These are phyloP conservation scores for Coix lacrymajobi DNA, from an alignment of 176 grass and related monocot genomes.

Conservation along the genomic window DNA sequence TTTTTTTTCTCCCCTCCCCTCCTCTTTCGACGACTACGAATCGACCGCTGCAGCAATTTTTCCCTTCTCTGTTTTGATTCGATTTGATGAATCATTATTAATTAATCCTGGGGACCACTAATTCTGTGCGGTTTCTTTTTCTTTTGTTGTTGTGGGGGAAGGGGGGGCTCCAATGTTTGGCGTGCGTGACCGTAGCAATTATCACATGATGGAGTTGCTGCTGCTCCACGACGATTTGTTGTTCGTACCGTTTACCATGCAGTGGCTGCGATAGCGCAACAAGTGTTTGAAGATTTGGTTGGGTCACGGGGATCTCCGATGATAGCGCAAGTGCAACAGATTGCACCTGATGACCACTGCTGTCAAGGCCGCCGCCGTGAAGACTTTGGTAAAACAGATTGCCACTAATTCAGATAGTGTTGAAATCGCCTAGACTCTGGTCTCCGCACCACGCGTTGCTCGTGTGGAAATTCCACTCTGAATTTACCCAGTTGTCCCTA, in stretches of 20 bases:
- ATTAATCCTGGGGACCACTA: no score
- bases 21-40: neutral
- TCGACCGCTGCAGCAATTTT: neutral
- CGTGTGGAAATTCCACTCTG: neutral
- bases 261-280: no score
- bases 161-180: no score
- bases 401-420: no score
- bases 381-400: no score
- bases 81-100: no score
- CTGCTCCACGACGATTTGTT: neutral
- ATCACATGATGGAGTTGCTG: neutral
- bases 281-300: neutral
- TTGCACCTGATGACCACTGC: neutral
- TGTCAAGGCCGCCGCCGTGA: no score
- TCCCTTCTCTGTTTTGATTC: neutral
- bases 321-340: neutral
- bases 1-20: no score
- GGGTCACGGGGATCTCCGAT: neutral
- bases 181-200: neutral
- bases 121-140: no score
- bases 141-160: no score
- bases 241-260: no score
- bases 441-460: neutral
- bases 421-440: neutral
- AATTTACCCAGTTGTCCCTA: neutral